A percentile compares a stretch with the other conserved stretches of the same genome.
Conservation (phyloP, 768 basidiomycete genomes). For the Hericium coralloides region DNA sequence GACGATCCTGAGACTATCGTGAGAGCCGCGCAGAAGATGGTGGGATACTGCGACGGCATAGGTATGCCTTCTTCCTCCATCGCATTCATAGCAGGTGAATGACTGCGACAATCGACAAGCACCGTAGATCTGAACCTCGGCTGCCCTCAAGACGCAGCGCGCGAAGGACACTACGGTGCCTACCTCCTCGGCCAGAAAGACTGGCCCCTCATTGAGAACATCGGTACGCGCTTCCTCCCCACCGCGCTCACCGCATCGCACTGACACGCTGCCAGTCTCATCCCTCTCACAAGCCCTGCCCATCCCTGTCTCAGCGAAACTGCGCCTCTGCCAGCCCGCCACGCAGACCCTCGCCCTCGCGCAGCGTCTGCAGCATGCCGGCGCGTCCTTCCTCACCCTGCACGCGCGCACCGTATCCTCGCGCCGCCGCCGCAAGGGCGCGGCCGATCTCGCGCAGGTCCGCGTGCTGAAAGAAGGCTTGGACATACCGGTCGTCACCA, state of each 20-base stretch:
- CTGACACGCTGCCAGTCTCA: conserved; percentile 36
- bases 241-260: neutral
- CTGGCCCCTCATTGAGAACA: conserved; percentile 56
- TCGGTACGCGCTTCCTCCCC: conserved; percentile 36
- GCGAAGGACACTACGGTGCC: conserved; percentile 60
- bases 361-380: conserved; percentile 49
- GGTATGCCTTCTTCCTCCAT: conserved; percentile 31
- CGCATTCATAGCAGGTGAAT: neutral
- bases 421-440: conserved; percentile 58
- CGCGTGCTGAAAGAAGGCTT: conserved; percentile 43
- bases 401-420: conserved; percentile 70
- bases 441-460: conserved; percentile 58
- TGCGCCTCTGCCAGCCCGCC: conserved; percentile 34
- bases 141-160: conserved; percentile 66
- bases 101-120: conserved; percentile 4
- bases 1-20: conserved; percentile 57
- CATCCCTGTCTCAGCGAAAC: conserved; percentile 57
- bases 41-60: conserved; percentile 57
- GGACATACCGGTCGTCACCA: conserved; percentile 57
- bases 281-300: conserved; percentile 53
- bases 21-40: conserved; percentile 49
- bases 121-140: conserved; percentile 68
- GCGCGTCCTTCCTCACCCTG: conserved; percentile 62
- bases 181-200: conserved; percentile 69
- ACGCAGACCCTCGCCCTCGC: conserved; percentile 48